Percentiles rank a stretch among this genome's conserved stretches.
phyloP scores from a whole-genome alignment of 2,329 filamentous ascomycete genomes.

The Trichoderma asperellum region DNA sequence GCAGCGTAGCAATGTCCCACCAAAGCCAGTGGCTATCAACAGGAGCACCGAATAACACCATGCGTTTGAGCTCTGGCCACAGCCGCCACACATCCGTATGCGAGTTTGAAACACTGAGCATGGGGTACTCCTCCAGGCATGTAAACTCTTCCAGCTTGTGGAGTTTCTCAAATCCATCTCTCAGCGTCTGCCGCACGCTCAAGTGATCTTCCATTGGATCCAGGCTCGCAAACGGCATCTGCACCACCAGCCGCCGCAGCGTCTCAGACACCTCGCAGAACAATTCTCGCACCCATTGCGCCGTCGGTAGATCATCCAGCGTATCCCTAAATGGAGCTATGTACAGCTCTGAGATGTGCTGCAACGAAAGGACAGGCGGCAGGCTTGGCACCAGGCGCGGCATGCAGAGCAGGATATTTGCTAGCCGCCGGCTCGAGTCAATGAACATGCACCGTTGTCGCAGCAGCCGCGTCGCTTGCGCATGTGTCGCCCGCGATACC shows the following conservation, averaged over 20 bases:
- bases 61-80: conserved; percentile 48
- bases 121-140: conserved; percentile 52
- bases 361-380: conserved; percentile 38
- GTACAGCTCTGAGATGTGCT: conserved; percentile 47
- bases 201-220: conserved; percentile 49
- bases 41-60: conserved; percentile 50
- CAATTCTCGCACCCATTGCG: conserved; percentile 48
- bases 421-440: conserved; percentile 44
- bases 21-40: conserved; percentile 46
- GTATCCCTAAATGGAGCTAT: conserved; percentile 44
- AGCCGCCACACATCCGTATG: conserved; percentile 48
- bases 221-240: conserved; percentile 52
- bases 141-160: conserved; percentile 53
- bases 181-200: conserved; percentile 46
- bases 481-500: conserved; percentile 49
- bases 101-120: conserved; percentile 42
- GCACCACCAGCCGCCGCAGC: conserved; percentile 51
- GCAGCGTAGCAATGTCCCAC: conserved; percentile 44
- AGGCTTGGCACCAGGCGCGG: conserved; percentile 39
- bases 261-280: conserved; percentile 46
- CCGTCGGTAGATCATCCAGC: conserved; percentile 47
- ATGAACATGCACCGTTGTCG: conserved; percentile 52
- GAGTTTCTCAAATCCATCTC: conserved; percentile 51
- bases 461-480: conserved; percentile 48
- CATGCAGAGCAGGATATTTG: conserved; percentile 42